A percentile compares a stretch with the other conserved stretches of the same genome.
Evolutionary conservation across 805 yeast genomes (phyloP).

Genomic region (Grigorovia jiainica): DNA sequence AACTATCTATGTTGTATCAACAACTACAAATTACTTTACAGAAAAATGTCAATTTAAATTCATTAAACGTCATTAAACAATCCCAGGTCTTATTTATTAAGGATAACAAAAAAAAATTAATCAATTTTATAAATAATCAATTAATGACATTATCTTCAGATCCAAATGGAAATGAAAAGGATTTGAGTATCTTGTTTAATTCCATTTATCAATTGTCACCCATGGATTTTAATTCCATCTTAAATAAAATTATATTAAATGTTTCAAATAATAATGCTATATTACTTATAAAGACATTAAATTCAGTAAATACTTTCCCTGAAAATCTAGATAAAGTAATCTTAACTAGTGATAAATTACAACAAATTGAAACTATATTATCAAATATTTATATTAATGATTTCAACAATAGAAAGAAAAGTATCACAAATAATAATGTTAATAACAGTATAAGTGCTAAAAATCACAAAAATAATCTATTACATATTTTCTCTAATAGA

Average conservation of each 20-base stretch:
- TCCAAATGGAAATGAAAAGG: neutral
- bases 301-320: conserved; percentile 22
- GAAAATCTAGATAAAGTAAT: conserved; percentile 15
- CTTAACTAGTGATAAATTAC: neutral
- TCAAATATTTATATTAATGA: neutral
- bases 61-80: conserved; percentile 20
- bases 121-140: neutral
- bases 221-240: conserved; percentile 14
- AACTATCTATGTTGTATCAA: conserved; percentile 18
- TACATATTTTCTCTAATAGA: neutral
- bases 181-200: neutral
- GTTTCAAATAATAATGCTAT: conserved; percentile 14
- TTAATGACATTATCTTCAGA: neutral
- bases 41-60: conserved; percentile 20
- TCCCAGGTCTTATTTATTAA: conserved; percentile 13
- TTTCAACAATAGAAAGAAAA: neutral
- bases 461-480: neutral
- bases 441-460: neutral
- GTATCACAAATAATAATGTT: neutral
- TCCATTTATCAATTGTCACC: conserved; percentile 18
- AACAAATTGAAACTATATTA: neutral
- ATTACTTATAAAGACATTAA: conserved; percentile 19
- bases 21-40: conserved; percentile 19
- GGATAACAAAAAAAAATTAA: conserved; percentile 16
- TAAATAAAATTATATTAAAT: conserved; percentile 18